Evolutionary conservation across 495 filamentous ascomycete species (phyloP), one percentile per base, ranked within the genome.

Genomic region (Cenococcum geophilum): DNA sequence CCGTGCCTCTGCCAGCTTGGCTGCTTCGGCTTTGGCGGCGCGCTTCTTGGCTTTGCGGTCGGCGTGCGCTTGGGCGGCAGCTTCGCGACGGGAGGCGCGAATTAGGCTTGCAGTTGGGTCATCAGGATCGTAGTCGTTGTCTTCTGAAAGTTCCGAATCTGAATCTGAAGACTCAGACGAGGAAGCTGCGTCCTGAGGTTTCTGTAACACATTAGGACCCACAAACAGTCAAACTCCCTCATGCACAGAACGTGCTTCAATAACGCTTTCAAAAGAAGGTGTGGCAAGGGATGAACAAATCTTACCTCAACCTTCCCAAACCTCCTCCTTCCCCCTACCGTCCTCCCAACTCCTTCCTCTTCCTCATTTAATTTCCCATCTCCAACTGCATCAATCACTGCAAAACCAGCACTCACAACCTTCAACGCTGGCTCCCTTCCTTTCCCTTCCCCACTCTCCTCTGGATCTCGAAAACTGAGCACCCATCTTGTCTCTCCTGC

Each of bases 401-500:
- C 75, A 58, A 75, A 82, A 11, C 78, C 77, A 8, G 73, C 75
- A 14, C 71, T 65, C 32, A 75, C 68, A 14, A 82, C 72, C 25
- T 60, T 65, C 27, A 75, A 58, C n/a, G 52, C 59, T 12, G 18
- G 32, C 18, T 23, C 14, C 35, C 43, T 62, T 34, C 9, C 62
- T 57, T 35, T 66, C 59, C 57, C 18, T 55, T 57, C 3, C 27
- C 27, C 27, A 32, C 27, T 6, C 6, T 32, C 27, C 27, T 32
- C 55, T 32, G 64, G 62, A 21, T 77, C 72, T 43, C 74, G 72
- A 60, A 78, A 77, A 61, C 79, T 82, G 49, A 98, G 75, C 32
- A 92, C 87, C 93, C 93, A 98, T 75, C 86, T 84, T 9, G 89
- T 87, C 74, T 97, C 93, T 23, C 89, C 90, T 6, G 86, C 80